Base-by-base conservation (phyloP, 768 basidiomycete species). In the Pleurotus pulmonarius region DNA sequence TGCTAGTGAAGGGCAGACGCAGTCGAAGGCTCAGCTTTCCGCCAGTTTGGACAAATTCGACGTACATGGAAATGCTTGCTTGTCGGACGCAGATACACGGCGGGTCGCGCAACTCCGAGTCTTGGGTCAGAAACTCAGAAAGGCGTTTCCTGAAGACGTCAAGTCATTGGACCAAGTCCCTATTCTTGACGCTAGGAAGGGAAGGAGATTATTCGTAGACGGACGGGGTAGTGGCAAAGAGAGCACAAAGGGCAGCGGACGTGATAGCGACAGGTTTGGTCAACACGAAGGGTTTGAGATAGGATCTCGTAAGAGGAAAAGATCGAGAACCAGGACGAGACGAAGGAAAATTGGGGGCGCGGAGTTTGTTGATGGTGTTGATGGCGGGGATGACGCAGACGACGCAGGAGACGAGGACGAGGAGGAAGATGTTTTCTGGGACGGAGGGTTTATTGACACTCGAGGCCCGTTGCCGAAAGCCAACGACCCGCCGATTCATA, bases 51-150 rank as follows among this genome's bases (percentile, higher is more conserved):
- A 41, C 9, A 20, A 22, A 12, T 15, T 12, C 24, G 16, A 34
- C 8, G 24, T 13, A 7, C 46, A 20, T 25, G 20, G 51, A 53
- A 7, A 7, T 15, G 9, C n/a, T 22, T 7, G 37, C 5, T 40
- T 41, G 15, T 53, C 51, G n/a, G 51, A 53, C 38, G 34, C 51
- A 8, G 39, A 53, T 24, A 22, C 37, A 22, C 18, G 51, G 7
- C n/a, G 51, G 39, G 4, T 53, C 58, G 67, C 79, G 6, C 80
- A 81, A 53, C 63, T 87, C 34, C 75, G 84, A 12, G 68, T 76
- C 55, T 74, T 87, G 6, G 83, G 83, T 8, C 77, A 77, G 59
- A 82, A 83, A 62, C 68, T 87, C 49, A 75, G 80, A 46, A 71
- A 78, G 58, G 70, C 78, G 38, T 87, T 85, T 66, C 83, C 83